These are phyloP conservation scores for Moniliophthora roreri DNA, from an alignment of 1,284 basidiomycete genomes.

Conservation along the genomic window DNA sequence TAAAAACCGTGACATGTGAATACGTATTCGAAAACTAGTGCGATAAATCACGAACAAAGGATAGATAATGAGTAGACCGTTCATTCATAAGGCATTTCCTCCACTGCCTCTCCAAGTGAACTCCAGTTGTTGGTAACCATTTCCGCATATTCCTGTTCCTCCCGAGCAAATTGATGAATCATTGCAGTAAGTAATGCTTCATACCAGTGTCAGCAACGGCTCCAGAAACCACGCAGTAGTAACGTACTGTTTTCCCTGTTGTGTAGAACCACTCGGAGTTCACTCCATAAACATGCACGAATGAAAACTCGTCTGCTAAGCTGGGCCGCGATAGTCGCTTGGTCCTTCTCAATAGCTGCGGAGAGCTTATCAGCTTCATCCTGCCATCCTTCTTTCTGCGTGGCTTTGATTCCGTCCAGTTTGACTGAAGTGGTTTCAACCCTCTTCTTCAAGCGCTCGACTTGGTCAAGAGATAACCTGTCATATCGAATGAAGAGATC, in stretches of 20 bases:
- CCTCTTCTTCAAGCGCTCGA: slow-evolving; percentile 83
- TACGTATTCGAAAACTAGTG: too few species aligned
- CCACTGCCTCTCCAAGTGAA: slow-evolving; percentile 66
- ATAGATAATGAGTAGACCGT: slow-evolving; percentile 18
- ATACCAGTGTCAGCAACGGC: neutral
- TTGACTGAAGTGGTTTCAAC: slow-evolving; percentile 76
- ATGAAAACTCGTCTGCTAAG: slow-evolving; percentile 81
- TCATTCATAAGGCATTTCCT: slow-evolving; percentile 85
- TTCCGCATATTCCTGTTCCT: slow-evolving; percentile 68
- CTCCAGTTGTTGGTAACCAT: slow-evolving; percentile 70
- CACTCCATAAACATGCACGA: slow-evolving; percentile 92
- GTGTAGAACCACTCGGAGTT: slow-evolving; percentile 84
- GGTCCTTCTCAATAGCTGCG: slow-evolving; percentile 72
- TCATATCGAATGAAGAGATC: slow-evolving; percentile 85
- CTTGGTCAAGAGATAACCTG: slow-evolving; percentile 79
- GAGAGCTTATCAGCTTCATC: slow-evolving; percentile 78
- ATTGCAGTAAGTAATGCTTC: slow-evolving; percentile 60
- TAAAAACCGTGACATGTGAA: too few species aligned
- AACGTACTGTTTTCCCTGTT: slow-evolving; percentile 77
- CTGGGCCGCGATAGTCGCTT: slow-evolving; percentile 67
- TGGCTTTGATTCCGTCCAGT: slow-evolving; percentile 68
- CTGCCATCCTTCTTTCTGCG: slow-evolving; percentile 79
- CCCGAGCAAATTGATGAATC: slow-evolving; percentile 69
- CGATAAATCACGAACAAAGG: neutral
- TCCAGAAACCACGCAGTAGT: neutral